Evolutionary conservation across 2,329 filamentous ascomycete species (phyloP).

Genomic region (Verticillium nubilum): DNA sequence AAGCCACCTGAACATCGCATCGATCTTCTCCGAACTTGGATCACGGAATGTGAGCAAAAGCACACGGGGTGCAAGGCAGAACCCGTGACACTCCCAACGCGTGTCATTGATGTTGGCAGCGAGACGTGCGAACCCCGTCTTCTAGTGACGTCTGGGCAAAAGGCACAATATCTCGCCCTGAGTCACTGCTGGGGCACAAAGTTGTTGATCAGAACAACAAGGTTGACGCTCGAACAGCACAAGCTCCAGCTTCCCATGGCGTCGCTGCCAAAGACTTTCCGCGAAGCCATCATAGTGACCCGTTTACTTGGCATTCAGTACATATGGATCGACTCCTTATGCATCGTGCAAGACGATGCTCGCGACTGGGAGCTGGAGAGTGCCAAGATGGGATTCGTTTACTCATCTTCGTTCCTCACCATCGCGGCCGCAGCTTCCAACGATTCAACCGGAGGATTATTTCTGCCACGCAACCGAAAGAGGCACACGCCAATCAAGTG

Average conservation of each 20-base stretch:
- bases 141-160: no score
- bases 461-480: conserved; percentile 1
- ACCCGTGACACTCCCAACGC: no score
- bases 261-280: background rate
- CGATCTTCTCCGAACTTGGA: background rate
- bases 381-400: conserved; percentile 18
- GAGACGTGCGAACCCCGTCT: no score
- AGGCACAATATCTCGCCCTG: background rate
- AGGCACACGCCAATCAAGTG: background rate
- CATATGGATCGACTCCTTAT: conserved; percentile 25
- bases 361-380: conserved; percentile 19
- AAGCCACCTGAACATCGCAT: background rate
- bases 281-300: background rate
- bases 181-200: background rate
- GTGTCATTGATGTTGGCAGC: no score
- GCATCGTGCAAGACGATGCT: no score
- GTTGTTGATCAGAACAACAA: background rate
- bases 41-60: background rate
- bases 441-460: conserved; percentile 15
- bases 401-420: conserved; percentile 17
- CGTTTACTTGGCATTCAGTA: conserved; percentile 6
- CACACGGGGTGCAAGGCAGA: background rate
- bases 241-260: background rate
- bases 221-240: accelerated
- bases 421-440: conserved; percentile 16